Percentiles rank a stretch among this genome's conserved stretches.
Evolutionary conservation across 2,329 filamentous ascomycete genomes (phyloP).

Genomic region (Fusarium chlamydosporum): DNA sequence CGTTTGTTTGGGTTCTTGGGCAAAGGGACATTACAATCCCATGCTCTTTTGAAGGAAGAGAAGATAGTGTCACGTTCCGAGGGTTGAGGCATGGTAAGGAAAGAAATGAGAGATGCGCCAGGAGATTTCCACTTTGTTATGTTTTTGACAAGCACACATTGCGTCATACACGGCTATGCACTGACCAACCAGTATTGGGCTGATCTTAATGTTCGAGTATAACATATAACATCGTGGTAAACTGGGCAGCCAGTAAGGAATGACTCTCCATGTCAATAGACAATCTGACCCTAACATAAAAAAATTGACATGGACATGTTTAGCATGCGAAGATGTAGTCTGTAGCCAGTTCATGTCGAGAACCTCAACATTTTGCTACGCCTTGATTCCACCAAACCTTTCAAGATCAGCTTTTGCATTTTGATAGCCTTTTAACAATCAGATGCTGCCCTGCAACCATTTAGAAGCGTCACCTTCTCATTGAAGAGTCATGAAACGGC

Average conservation of each 20-base stretch:
- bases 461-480: too few species aligned
- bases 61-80: neutral
- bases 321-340: too few species aligned
- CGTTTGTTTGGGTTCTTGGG: too few species aligned
- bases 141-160: neutral
- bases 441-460: too few species aligned
- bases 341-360: too few species aligned
- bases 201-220: neutral
- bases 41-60: fast-evolving
- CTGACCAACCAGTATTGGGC: neutral
- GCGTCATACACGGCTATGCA: neutral
- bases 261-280: neutral
- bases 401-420: too few species aligned
- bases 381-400: too few species aligned
- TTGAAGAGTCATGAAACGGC: too few species aligned
- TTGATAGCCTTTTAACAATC: too few species aligned
- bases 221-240: neutral
- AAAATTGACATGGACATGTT: too few species aligned
- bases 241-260: neutral
- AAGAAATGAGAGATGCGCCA: neutral
- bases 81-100: neutral
- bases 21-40: too few species aligned
- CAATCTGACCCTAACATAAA: neutral
- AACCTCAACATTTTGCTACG: too few species aligned
- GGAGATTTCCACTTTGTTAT: neutral